Conservation (phyloP, 495 filamentous ascomycete genomes). For the Durotheca rogersii region DNA sequence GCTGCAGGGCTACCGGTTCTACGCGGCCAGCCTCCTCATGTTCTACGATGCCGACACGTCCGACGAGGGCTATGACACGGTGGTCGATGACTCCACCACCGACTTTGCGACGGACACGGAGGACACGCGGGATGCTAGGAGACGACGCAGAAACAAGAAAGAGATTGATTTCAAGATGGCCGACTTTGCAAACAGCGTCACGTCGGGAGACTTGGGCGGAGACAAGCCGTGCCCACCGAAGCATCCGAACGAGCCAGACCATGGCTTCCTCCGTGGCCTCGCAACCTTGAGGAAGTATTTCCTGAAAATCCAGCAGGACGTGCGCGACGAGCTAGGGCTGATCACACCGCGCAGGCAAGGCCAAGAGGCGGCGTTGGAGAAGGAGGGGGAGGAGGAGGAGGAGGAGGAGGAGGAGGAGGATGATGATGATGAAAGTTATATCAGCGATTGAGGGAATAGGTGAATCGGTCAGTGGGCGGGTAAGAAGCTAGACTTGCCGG, state of each 20-base stretch:
- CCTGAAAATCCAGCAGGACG: constrained; percentile 79
- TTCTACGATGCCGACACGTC: constrained; percentile 80
- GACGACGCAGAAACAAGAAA: constrained; percentile 38
- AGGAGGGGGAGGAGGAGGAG: constrained; percentile 38
- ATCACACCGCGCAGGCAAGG: constrained; percentile 35
- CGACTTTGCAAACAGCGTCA: constrained; percentile 97
- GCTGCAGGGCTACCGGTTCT: constrained; percentile 87
- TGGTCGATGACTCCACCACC: constrained; percentile 49
- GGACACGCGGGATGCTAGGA: constrained; percentile 36
- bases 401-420: constrained; percentile 39
- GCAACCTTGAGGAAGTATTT: constrained; percentile 81
- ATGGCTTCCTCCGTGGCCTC: constrained; percentile 85
- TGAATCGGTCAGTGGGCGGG: constrained; percentile 37
- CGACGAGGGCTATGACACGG: constrained; percentile 51
- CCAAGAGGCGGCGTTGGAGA: constrained; percentile 41
- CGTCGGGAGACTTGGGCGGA: constrained; percentile 69
- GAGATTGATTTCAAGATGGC: constrained; percentile 93
- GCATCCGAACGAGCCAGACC: constrained; percentile 76
- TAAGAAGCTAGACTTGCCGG: background rate
- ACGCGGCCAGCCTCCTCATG: constrained; percentile 90
- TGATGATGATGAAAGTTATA: constrained; percentile 37
- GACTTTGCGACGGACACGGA: constrained; percentile 55
- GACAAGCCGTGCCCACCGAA: constrained; percentile 76
- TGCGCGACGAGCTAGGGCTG: constrained; percentile 57
- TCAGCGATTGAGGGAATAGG: constrained; percentile 37